Evolutionary conservation across 1,139 yeast species (phyloP).

Genomic region (Lodderomyces jiufengensis): DNA sequence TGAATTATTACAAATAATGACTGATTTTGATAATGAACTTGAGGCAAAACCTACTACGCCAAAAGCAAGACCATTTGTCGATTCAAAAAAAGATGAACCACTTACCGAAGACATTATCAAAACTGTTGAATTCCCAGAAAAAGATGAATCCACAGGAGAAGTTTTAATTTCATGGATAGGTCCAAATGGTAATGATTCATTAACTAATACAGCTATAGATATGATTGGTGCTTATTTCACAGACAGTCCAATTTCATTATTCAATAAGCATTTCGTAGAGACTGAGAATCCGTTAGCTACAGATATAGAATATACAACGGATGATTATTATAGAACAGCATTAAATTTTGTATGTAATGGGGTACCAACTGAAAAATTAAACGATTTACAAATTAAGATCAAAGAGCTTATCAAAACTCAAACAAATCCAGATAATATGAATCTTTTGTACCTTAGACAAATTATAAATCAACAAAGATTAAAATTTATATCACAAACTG

Average conservation of each 20-base stretch:
- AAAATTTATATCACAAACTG: constrained; percentile 62
- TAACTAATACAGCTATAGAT: constrained; percentile 64
- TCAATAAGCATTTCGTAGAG: constrained; percentile 71
- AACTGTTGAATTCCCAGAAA: constrained; percentile 78
- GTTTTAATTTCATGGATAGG: constrained; percentile 79
- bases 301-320: constrained; percentile 64
- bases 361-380: constrained; percentile 67
- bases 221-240: constrained; percentile 74
- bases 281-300: constrained; percentile 81
- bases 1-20: constrained; percentile 62
- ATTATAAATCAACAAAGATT: constrained; percentile 63
- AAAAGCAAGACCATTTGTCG: constrained; percentile 73
- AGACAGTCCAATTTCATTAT: constrained; percentile 66
- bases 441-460: constrained; percentile 62
- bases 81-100: constrained; percentile 50
- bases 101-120: constrained; percentile 41
- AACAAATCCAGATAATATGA: constrained; percentile 47
- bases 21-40: constrained; percentile 59
- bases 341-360: constrained; percentile 62
- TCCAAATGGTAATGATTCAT: constrained; percentile 53
- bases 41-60: constrained; percentile 36
- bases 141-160: constrained; percentile 84
- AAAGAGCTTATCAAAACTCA: constrained; percentile 52
- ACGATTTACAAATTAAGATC: constrained; percentile 49
- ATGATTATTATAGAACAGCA: constrained; percentile 60